Percentiles rank a stretch among this genome's conserved stretches.
Conservation (phyloP, 352 stramenopile species). For the Globisporangium echinulatum region DNA sequence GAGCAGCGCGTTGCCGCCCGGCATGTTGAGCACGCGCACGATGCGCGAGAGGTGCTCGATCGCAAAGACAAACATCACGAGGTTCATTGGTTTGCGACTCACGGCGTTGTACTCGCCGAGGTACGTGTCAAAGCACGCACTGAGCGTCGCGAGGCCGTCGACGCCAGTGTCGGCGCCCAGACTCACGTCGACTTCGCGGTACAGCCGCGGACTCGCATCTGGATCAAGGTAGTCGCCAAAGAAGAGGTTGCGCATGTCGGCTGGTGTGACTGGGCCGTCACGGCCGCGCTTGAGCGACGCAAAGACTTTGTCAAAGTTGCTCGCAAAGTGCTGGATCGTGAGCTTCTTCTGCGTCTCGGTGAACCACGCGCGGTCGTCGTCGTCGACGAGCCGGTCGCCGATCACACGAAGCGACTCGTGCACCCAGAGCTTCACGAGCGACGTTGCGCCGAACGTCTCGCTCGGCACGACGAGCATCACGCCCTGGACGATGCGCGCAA, state of each 20-base stretch:
- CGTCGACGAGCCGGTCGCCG: constrained; percentile 91
- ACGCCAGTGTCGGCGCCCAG: constrained; percentile 38
- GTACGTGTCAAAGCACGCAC: constrained; percentile 86
- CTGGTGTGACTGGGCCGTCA: constrained; percentile 63
- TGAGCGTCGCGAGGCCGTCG: constrained; percentile 75
- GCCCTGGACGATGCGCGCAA: constrained; percentile 90
- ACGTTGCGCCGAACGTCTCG: constrained; percentile 75
- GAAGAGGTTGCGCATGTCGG: constrained; percentile 89
- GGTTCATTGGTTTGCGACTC: constrained; percentile 92
- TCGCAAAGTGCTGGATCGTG: constrained; percentile 82
- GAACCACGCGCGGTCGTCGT: constrained; percentile 91
- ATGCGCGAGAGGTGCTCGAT: constrained; percentile 93
- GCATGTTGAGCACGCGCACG: constrained; percentile 92
- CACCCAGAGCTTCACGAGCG: constrained; percentile 89
- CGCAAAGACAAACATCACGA: constrained; percentile 96
- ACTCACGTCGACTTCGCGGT: constrained; percentile 76
- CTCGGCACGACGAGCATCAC: constrained; percentile 87
- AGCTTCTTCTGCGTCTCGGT: constrained; percentile 85
- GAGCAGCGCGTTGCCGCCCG: constrained; percentile 89
- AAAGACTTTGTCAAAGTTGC: constrained; percentile 88
- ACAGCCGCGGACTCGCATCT: constrained; percentile 67
- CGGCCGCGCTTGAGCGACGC: constrained; percentile 59
- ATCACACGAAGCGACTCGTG: constrained; percentile 94
- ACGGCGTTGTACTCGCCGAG: constrained; percentile 90
- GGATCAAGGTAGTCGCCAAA: constrained; percentile 90